Conservation (phyloP, 2,329 filamentous ascomycete species). For the Neonectria punicea region DNA sequence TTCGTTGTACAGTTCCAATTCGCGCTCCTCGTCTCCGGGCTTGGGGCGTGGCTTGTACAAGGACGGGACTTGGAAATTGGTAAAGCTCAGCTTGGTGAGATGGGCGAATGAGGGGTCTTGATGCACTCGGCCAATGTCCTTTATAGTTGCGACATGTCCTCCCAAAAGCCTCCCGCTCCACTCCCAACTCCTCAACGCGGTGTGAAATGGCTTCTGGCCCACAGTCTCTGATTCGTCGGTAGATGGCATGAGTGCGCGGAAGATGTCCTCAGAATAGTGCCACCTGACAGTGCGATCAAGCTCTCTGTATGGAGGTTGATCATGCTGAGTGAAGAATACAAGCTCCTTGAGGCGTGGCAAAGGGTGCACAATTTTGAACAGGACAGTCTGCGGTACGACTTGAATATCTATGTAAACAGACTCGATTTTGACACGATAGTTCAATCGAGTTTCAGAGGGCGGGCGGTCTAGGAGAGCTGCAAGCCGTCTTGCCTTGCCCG, state of each 20-base stretch:
- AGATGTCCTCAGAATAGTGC: slow-evolving; percentile 74
- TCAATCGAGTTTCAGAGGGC: slow-evolving; percentile 60
- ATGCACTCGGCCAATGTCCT: slow-evolving; percentile 65
- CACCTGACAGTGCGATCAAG: slow-evolving; percentile 70
- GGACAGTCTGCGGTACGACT: slow-evolving; percentile 57
- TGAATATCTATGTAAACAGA: slow-evolving; percentile 77
- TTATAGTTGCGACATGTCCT: slow-evolving; percentile 56
- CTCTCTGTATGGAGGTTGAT: slow-evolving; percentile 73
- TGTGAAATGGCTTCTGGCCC: slow-evolving; percentile 46
- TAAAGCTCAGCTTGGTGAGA: slow-evolving; percentile 67
- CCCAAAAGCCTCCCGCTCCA: slow-evolving; percentile 69
- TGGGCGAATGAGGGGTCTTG: slow-evolving; percentile 63
- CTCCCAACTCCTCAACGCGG: slow-evolving; percentile 64
- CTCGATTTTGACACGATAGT: slow-evolving; percentile 78
- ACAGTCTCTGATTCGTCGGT: slow-evolving; percentile 50
- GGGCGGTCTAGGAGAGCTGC: slow-evolving; percentile 65
- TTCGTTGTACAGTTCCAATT: slow-evolving; percentile 48
- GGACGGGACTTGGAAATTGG: slow-evolving; percentile 71
- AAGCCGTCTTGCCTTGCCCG: slow-evolving; percentile 57
- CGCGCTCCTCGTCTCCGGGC: slow-evolving; percentile 44
- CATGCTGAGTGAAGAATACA: slow-evolving; percentile 76
- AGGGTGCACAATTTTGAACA: slow-evolving; percentile 67
- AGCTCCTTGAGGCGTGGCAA: slow-evolving; percentile 76
- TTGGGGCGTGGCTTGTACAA: slow-evolving; percentile 51
- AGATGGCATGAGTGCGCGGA: slow-evolving; percentile 69